Base-by-base conservation (phyloP, 2,329 filamentous ascomycete genomes). In the Colletotrichum sp. region DNA sequence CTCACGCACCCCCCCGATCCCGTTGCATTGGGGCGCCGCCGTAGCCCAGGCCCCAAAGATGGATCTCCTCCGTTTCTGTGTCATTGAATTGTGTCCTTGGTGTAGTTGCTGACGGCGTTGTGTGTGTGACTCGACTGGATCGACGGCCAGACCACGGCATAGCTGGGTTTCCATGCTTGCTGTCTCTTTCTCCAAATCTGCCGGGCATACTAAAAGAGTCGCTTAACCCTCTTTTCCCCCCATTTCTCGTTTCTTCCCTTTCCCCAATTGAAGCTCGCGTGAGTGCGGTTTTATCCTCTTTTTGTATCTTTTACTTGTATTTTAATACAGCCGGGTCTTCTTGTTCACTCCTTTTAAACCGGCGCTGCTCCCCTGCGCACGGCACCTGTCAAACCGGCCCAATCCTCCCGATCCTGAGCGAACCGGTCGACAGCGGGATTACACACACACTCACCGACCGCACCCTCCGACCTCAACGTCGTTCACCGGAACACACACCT, bases 31-130 rank as follows among this genome's bases (percentile, higher is more conserved):
- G 72, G 59, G 44, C 44, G 44, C n/a, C 68, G 69, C 62, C 63
- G 55, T 48, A 44, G 30, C n/a, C 44, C 39, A 68, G 65, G 18
- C 55, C 30, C 12, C 15, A 30, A 59, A 30, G 57, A 63, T 63
- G 68, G 57, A 70, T 39, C 68, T 68, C 16, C 44, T 59, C 39
- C 59, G 71, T 48, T 71, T 71, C 71, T 75, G 73, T 75, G 73
- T 75, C 73, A 75, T 75, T 75, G 71, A 71, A 73, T 73, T 73
- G 70, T 75, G 73, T 71, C 57, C 34, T 63, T 28, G 32, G 52
- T 52, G 44, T 52, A 52, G 44, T 52, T 52, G 44, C 44, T 52
- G 44, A 52, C 44, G 44, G n/a, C 1, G 44, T 48, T 12, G 39
- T 22, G 44, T 48, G 72, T 68, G 69, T 68, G 64, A 74, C 67